Percentiles rank a stretch among this genome's conserved stretches.
Conservation (phyloP, 352 stramenopile species). For the Pythium utonaiense region DNA sequence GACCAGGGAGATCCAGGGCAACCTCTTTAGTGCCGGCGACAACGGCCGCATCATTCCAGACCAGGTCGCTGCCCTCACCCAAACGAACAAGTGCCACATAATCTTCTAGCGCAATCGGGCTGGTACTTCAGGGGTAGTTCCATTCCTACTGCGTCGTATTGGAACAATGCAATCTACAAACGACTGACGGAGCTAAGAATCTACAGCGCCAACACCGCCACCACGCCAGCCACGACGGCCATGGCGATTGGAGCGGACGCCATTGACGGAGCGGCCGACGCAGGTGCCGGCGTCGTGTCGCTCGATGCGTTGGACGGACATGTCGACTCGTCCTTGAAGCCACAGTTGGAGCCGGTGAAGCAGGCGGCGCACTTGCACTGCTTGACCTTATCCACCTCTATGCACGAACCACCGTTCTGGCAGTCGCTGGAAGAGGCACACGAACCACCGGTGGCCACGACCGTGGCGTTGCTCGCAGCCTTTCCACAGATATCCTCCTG, state of each 20-base stretch:
- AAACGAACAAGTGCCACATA: slow-evolving; percentile 35
- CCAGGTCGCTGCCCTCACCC: slow-evolving; percentile 39
- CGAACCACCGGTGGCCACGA: slow-evolving; percentile 29
- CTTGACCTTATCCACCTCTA: slow-evolving; percentile 60
- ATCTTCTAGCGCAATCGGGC: no score
- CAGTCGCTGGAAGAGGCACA: slow-evolving; percentile 63
- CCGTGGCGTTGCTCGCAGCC: slow-evolving; percentile 38
- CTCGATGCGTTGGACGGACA: slow-evolving; percentile 7
- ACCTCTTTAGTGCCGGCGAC: slow-evolving; percentile 37
- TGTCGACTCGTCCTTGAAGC: slow-evolving; percentile 50
- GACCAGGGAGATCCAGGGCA: slow-evolving; percentile 45
- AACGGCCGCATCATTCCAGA: slow-evolving; percentile 36
- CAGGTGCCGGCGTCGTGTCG: not conserved
- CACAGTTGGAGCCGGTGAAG: slow-evolving; percentile 76
- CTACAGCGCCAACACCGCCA: not conserved
- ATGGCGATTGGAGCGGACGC: not conserved
- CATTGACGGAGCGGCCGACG: slow-evolving; percentile 4
- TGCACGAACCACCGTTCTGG: slow-evolving; percentile 66
- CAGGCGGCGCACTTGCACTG: slow-evolving; percentile 73
- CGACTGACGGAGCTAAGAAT: not conserved
- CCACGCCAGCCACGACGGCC: not conserved
- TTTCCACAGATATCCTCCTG: slow-evolving; percentile 77
- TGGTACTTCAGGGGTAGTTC: no score
- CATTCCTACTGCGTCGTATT: no score
- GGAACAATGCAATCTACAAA: not conserved